phyloP scores from a whole-genome alignment of 345 rosid genomes.

The Passiflora organensis region DNA sequence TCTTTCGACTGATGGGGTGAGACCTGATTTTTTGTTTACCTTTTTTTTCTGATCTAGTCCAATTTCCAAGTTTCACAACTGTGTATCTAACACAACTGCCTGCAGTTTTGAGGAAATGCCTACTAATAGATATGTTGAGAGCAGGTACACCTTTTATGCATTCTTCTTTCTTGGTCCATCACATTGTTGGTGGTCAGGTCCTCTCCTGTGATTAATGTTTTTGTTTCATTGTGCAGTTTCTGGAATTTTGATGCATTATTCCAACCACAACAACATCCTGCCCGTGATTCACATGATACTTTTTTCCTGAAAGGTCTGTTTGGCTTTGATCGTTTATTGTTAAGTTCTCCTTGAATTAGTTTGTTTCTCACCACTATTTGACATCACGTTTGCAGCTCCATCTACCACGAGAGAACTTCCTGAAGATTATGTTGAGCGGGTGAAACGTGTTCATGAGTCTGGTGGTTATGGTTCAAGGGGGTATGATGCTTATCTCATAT shows the following conservation, averaged over 20 bases:
- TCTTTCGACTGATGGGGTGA: slow-evolving; percentile 82
- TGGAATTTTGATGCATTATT: slow-evolving; percentile 96
- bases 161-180: background rate
- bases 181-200: background rate
- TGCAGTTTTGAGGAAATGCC: slow-evolving; percentile 97
- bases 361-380: slow-evolving; percentile 16
- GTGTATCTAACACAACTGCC: slow-evolving; percentile 11
- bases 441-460: slow-evolving; percentile 67
- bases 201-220: background rate
- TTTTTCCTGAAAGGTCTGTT: slow-evolving; percentile 72
- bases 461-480: slow-evolving; percentile 96
- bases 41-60: background rate
- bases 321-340: slow-evolving; percentile 11
- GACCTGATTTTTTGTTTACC: slow-evolving; percentile 10
- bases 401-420: slow-evolving; percentile 67
- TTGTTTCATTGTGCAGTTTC: slow-evolving; percentile 51
- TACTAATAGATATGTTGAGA: slow-evolving; percentile 86
- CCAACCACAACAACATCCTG: slow-evolving; percentile 99
- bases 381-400: slow-evolving; percentile 49
- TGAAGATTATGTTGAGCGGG: slow-evolving; percentile 81
- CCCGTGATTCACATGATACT: slow-evolving; percentile 96
- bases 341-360: background rate
- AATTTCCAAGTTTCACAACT: slow-evolving; percentile 11
- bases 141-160: slow-evolving; percentile 51
- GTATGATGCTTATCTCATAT: slow-evolving; percentile 40